Conservation (phyloP, 805 yeast species). For the Candida berthetii region DNA sequence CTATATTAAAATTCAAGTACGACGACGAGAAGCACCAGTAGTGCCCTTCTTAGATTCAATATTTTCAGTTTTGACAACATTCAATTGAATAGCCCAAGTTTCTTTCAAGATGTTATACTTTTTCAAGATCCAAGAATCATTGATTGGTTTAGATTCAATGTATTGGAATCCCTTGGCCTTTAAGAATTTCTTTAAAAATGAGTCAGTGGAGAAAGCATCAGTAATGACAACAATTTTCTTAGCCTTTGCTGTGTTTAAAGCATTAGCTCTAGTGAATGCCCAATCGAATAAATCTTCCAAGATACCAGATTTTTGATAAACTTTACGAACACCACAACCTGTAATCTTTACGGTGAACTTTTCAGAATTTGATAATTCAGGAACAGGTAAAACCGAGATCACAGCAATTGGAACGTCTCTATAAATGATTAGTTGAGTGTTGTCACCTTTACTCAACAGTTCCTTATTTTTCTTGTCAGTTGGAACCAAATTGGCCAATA, state of each 20-base stretch:
- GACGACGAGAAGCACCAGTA: constrained; percentile 8
- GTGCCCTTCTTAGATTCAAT: constrained; percentile 13
- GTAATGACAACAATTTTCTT: constrained; percentile 31
- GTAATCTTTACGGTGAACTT: constrained; percentile 46
- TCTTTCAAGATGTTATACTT: constrained; percentile 13
- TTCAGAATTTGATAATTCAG: constrained; percentile 33
- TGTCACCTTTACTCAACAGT: constrained; percentile 32
- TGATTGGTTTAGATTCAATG: constrained; percentile 16
- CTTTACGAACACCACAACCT: constrained; percentile 60
- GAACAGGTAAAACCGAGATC: constrained; percentile 36
- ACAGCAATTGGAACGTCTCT: constrained; percentile 71
- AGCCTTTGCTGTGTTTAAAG: constrained; percentile 28
- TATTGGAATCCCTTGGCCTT: constrained; percentile 36
- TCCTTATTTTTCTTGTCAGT: constrained; percentile 15
- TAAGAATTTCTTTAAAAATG: constrained; percentile 28
- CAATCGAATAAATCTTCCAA: constrained; percentile 57
- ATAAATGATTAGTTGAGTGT: constrained; percentile 53
- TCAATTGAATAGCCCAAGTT: constrained; percentile 19
- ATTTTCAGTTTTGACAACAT: constrained; percentile 10
- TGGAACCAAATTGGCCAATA: constrained; percentile 32
- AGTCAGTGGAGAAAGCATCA: constrained; percentile 50
- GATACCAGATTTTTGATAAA: constrained; percentile 59
- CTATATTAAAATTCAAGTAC: not conserved
- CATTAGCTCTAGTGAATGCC: constrained; percentile 44
- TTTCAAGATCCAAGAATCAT: constrained; percentile 8